Conservation (phyloP, 2,329 filamentous ascomycete genomes). For the Byssochlamys sp. region DNA sequence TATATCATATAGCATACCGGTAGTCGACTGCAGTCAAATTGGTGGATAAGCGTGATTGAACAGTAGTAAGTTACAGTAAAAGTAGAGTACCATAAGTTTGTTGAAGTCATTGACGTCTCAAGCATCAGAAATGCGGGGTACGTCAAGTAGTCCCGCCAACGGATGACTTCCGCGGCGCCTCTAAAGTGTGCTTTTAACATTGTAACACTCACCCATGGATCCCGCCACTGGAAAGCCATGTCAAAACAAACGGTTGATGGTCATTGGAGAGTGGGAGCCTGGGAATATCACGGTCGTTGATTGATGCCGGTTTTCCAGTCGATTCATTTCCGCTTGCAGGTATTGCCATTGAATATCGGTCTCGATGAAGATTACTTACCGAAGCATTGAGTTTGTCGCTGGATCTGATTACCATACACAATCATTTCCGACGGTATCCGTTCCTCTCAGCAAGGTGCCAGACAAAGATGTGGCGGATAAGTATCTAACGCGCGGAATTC, state of each 20-base stretch:
- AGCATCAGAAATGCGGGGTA: not conserved
- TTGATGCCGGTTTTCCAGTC: not conserved
- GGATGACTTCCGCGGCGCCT: not conserved
- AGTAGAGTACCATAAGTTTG: not conserved
- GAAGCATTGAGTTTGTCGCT: not conserved
- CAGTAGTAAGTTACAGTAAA: not conserved
- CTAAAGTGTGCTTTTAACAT: not conserved
- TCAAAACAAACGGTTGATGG: not conserved
- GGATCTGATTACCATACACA: not conserved
- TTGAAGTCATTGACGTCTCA: not conserved
- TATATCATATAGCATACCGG: not conserved
- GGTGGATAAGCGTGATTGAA: not conserved
- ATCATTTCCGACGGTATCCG: not conserved
- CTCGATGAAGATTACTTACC: not conserved
- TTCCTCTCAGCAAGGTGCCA: not conserved
- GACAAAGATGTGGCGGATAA: not conserved
- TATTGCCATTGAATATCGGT: not conserved
- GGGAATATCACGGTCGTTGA: not conserved
- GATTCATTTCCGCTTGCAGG: not conserved
- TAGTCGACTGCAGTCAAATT: no score
- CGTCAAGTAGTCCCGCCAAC: not conserved
- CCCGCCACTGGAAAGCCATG: not conserved
- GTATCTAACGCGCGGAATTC: not conserved
- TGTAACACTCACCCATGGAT: not conserved
- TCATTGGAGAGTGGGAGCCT: not conserved